Percentiles rank a stretch among this genome's conserved stretches.
These are phyloP conservation scores for Suhomyces sp. DNA, from an alignment of 805 yeast species.

Conservation along the genomic window DNA sequence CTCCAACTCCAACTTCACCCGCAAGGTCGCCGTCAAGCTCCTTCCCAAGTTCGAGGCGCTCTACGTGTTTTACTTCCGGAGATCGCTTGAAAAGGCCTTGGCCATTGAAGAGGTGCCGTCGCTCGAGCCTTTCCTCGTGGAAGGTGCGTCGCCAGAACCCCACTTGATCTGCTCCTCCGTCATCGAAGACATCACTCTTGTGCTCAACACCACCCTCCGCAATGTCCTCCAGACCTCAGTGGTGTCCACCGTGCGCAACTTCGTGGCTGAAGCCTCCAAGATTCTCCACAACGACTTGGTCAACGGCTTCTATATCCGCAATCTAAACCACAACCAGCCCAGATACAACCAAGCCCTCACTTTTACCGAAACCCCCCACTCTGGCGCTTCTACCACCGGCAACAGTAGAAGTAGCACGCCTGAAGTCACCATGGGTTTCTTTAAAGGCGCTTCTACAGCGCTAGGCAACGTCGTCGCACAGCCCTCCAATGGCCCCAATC, in stretches of 20 bases:
- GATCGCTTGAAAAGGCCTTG: constrained; percentile 79
- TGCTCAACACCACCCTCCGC: constrained; percentile 63
- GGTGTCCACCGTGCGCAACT: constrained; percentile 48
- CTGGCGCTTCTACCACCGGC: constrained; percentile 1
- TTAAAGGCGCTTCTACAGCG: constrained; percentile 44
- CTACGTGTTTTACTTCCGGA: constrained; percentile 62
- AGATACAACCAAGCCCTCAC: constrained; percentile 34
- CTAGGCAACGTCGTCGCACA: constrained; percentile 39
- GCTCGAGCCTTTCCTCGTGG: constrained; percentile 2
- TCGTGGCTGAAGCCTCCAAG: constrained; percentile 53
- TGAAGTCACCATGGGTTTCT: constrained; percentile 34
- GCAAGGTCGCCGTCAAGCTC: constrained; percentile 51
- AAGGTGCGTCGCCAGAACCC: constrained; percentile 35
- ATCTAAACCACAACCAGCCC: constrained; percentile 39
- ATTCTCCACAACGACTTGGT: constrained; percentile 64
- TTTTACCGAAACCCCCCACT: constrained; percentile 9
- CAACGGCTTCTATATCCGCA: constrained; percentile 43
- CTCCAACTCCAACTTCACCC: constrained; percentile 49
- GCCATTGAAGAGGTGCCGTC: constrained; percentile 57
- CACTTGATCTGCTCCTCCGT: constrained; percentile 75
- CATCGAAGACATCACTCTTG: constrained; percentile 78
- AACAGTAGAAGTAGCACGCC: constrained; percentile 31
- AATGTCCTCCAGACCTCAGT: constrained; percentile 75
- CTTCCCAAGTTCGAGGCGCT: constrained; percentile 64
- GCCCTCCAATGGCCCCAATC: constrained; percentile 28